A percentile compares a stretch with the other conserved stretches of the same genome.
phyloP scores from a whole-genome alignment of 768 basidiomycete genomes.

The Lentinula edodes region DNA sequence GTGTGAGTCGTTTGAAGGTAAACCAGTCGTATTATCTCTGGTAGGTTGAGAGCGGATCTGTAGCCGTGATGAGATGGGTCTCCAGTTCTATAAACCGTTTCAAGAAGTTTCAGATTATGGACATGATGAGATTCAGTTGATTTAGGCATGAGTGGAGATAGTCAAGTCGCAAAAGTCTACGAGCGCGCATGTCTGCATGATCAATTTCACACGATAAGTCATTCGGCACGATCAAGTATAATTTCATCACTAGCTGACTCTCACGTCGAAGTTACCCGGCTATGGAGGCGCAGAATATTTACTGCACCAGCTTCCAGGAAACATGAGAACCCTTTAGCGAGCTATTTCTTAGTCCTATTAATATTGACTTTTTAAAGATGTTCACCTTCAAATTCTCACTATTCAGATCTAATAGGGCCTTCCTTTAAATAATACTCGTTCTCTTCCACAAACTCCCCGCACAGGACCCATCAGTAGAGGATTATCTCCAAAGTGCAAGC shows the following conservation, averaged over 20 bases:
- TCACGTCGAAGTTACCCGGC: not conserved
- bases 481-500: constrained; percentile 45
- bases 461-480: constrained; percentile 28
- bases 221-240: not conserved
- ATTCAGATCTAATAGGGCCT: constrained; percentile 11
- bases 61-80: not conserved
- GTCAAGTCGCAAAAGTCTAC: not conserved
- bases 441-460: constrained; percentile 57
- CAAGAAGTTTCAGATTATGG: too few relatives aligned
- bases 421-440: constrained; percentile 13
- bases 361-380: not conserved
- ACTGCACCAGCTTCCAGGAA: constrained; percentile 14
- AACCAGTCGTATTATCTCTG: not conserved
- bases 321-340: constrained; percentile 58
- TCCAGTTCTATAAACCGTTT: too few relatives aligned
- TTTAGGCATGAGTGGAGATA: not conserved
- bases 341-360: constrained; percentile 1
- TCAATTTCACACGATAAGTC: not conserved
- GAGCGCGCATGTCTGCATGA: not conserved
- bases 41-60: constrained; percentile 1
- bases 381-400: not conserved
- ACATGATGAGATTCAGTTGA: not conserved
- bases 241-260: too few relatives aligned
- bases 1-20: not conserved
- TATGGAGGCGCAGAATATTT: constrained; percentile 11